A percentile compares a stretch with the other conserved stretches of the same genome.
These are phyloP conservation scores for Monsonia emarginata DNA, from an alignment of 441 rosid genomes.

Conservation along the genomic window DNA sequence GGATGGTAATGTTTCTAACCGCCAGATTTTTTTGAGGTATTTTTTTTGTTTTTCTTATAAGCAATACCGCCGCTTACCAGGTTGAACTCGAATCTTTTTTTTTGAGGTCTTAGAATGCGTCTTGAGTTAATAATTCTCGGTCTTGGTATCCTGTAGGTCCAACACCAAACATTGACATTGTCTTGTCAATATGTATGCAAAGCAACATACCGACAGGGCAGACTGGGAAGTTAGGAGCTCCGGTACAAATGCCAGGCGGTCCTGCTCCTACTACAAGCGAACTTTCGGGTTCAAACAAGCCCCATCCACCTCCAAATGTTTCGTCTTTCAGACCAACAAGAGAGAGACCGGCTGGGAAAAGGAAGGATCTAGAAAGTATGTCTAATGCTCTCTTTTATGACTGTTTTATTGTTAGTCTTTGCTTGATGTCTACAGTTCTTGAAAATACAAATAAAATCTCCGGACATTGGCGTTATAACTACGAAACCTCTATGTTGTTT, in stretches of 20 bases:
- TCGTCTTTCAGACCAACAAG: conserved; percentile 57
- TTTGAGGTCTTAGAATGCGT: neutral
- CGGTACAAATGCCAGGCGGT: conserved; percentile 26
- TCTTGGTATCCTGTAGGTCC: conserved; percentile 42
- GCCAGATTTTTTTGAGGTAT: too few relatives aligned
- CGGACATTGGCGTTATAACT: neutral
- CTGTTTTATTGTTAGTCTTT: neutral
- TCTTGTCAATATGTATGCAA: conserved; percentile 80
- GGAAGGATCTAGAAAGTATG: conserved; percentile 60
- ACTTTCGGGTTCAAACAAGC: conserved; percentile 54
- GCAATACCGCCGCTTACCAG: too few relatives aligned
- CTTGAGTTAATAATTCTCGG: neutral
- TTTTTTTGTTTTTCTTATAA: too few relatives aligned
- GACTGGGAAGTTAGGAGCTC: conserved; percentile 33
- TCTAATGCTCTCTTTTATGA: conserved; percentile 3
- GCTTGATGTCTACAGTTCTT: neutral
- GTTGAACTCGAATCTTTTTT: too few relatives aligned
- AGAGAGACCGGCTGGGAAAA: conserved; percentile 52
- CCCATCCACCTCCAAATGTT: conserved; percentile 34
- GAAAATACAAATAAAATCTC: neutral
- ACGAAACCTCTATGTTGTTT: too few relatives aligned
- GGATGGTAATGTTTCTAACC: conserved; percentile 44
- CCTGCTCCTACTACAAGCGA: conserved; percentile 51
- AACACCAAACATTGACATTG: conserved; percentile 60
- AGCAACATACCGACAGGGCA: conserved; percentile 47